A percentile compares a stretch with the other conserved stretches of the same genome.
Evolutionary conservation across 1,284 basidiomycete genomes (phyloP).

Genomic region (Testicularia cyperi): DNA sequence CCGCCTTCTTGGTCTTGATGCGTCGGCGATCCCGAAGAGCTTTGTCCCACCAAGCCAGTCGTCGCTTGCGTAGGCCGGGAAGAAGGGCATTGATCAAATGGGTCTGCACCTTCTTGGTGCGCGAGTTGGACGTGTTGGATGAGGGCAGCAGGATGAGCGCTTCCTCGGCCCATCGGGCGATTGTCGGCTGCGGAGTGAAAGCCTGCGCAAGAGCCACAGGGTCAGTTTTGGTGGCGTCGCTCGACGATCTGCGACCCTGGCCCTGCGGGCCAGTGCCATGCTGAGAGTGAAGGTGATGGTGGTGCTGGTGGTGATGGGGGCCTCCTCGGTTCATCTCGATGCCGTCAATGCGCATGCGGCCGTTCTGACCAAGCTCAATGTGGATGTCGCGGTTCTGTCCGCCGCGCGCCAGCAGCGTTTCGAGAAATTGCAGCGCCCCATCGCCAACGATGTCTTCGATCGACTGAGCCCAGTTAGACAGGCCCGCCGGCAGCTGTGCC

Average conservation of each 20-base stretch:
- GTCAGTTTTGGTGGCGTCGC: constrained; percentile 24
- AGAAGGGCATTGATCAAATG: constrained; percentile 78
- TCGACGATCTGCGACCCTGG: background rate
- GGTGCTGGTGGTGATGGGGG: constrained; percentile 14
- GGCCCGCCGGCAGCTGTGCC: constrained; percentile 14
- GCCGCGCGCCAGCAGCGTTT: constrained; percentile 67
- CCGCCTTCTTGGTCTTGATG: constrained; percentile 61
- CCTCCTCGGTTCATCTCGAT: constrained; percentile 10
- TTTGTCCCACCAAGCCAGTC: constrained; percentile 32
- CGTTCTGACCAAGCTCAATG: constrained; percentile 46
- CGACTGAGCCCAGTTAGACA: constrained; percentile 65
- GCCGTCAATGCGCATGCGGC: constrained; percentile 47
- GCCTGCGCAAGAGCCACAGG: constrained; percentile 57
- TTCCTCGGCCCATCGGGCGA: constrained; percentile 90
- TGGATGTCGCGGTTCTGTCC: constrained; percentile 42
- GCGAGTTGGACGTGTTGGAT: constrained; percentile 70
- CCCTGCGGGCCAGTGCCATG: background rate
- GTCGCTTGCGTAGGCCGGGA: constrained; percentile 64
- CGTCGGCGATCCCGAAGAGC: constrained; percentile 44
- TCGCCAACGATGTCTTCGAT: constrained; percentile 81
- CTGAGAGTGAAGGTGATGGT: constrained; percentile 20
- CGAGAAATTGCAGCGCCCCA: constrained; percentile 78
- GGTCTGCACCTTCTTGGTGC: constrained; percentile 71
- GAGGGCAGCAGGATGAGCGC: constrained; percentile 71
- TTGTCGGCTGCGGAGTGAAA: constrained; percentile 71